Percentiles rank a stretch among this genome's conserved stretches.
Conservation (phyloP, 2,329 filamentous ascomycete species). For the Cercospora nicotianae region DNA sequence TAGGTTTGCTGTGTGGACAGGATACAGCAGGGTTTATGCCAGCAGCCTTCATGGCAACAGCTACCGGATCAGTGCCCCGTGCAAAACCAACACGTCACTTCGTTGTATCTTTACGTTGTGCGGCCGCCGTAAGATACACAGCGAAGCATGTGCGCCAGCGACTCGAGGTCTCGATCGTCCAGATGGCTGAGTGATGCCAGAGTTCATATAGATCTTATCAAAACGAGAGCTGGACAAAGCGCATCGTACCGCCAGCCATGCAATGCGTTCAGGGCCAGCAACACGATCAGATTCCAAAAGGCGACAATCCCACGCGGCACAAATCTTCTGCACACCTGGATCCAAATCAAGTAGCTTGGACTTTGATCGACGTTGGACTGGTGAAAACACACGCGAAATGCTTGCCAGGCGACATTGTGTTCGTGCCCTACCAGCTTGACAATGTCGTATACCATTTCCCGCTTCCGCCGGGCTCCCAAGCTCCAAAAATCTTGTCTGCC, state of each 20-base stretch:
- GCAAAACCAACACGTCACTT: background rate
- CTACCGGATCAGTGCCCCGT: background rate
- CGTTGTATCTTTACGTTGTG: background rate
- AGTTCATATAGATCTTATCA: background rate
- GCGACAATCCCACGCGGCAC: background rate
- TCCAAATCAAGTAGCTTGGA: background rate
- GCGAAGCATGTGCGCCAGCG: background rate
- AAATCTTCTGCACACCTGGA: background rate
- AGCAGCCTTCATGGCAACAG: background rate
- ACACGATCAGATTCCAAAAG: background rate
- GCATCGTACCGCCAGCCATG: background rate
- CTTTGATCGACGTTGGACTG: constrained; percentile 15
- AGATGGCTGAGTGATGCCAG: background rate
- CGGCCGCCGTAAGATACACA: background rate
- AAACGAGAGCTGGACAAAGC: background rate
- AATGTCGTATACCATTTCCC: constrained; percentile 19
- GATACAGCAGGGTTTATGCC: constrained; percentile 3
- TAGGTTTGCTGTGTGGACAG: background rate
- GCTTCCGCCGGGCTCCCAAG: constrained; percentile 5
- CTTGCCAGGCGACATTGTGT: constrained; percentile 13
- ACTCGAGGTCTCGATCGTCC: background rate
- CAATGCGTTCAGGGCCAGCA: background rate
- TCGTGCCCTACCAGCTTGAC: constrained; percentile 16
- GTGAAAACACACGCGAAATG: constrained; percentile 18
- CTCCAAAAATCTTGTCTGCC: background rate